Percentiles rank a stretch among this genome's conserved stretches.
These are phyloP conservation scores for Colletotrichum cuscutae DNA, from an alignment of 2,329 filamentous ascomycete species.

Conservation along the genomic window DNA sequence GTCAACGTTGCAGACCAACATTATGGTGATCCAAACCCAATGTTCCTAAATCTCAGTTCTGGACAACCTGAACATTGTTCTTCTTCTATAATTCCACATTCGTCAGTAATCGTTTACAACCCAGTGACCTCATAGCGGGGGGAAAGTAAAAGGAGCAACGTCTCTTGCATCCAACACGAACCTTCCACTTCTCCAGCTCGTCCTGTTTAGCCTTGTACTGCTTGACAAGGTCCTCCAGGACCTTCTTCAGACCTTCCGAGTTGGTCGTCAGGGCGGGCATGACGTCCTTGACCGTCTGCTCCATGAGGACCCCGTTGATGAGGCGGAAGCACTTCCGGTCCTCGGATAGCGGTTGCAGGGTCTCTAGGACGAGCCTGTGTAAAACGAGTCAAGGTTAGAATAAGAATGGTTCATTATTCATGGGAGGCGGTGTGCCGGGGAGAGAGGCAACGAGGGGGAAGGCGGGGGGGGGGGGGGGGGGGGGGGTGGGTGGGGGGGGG, in stretches of 20 bases:
- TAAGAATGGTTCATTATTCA: background rate
- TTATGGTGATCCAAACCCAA: background rate
- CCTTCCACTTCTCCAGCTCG: slow-evolving; percentile 99
- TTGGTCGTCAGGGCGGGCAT: slow-evolving; percentile 92
- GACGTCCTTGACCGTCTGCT: slow-evolving; percentile 93
- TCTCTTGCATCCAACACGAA: slow-evolving; percentile 52
- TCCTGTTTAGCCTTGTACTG: slow-evolving; percentile 96
- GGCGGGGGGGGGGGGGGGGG: background rate
- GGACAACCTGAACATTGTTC: slow-evolving; percentile 89
- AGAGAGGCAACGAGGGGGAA: no score
- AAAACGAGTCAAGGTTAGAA: background rate
- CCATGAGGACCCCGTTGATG: slow-evolving; percentile 96
- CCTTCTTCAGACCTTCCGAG: slow-evolving; percentile 91
- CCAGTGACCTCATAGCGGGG: slow-evolving; percentile 1
- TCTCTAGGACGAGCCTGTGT: slow-evolving; percentile 89
- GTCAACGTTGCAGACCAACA: background rate
- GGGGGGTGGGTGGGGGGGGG: background rate
- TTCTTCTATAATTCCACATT: slow-evolving; percentile 72
- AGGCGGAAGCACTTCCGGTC: slow-evolving; percentile 98
- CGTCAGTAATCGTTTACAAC: background rate
- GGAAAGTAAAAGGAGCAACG: background rate
- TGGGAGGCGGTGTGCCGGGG: slow-evolving; percentile 19
- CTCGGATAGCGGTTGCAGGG: slow-evolving; percentile 80
- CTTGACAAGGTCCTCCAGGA: slow-evolving; percentile 93
- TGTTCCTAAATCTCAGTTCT: slow-evolving; percentile 64